A percentile compares a stretch with the other conserved stretches of the same genome.
Conservation (phyloP, 2,329 filamentous ascomycete genomes). For the Alternaria triticina region DNA sequence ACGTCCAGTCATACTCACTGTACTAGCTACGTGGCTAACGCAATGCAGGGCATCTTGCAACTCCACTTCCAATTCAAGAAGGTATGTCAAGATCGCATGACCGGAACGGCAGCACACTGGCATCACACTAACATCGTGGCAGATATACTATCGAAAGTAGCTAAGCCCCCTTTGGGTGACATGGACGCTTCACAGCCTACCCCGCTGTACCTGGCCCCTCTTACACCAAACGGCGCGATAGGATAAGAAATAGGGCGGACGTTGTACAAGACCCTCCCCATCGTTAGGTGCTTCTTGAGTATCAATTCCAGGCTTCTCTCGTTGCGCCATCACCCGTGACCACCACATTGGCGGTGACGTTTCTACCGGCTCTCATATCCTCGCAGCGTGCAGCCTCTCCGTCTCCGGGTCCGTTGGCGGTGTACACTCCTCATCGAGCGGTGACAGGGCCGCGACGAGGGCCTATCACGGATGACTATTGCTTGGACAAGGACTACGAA, state of each 20-base stretch:
- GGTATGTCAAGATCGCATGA: slow-evolving; percentile 58
- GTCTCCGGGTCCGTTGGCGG: slow-evolving; percentile 12
- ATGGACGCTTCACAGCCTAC: slow-evolving; percentile 1
- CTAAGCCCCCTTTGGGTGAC: background rate
- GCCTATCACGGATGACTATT: slow-evolving; percentile 18
- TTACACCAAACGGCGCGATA: background rate
- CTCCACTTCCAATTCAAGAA: slow-evolving; percentile 99
- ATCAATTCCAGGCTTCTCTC: background rate
- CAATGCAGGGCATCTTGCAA: slow-evolving; percentile 81
- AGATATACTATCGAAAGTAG: slow-evolving; percentile 59
- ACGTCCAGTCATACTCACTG: slow-evolving; percentile 45
- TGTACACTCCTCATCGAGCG: slow-evolving; percentile 20
- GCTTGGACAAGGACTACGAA: slow-evolving; percentile 18
- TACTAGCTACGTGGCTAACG: slow-evolving; percentile 33
- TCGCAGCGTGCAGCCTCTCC: background rate
- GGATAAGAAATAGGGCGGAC: background rate
- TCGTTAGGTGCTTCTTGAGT: slow-evolving; percentile 3
- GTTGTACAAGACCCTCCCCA: slow-evolving; percentile 2
- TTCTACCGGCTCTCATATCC: slow-evolving; percentile 1
- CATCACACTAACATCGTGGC: slow-evolving; percentile 27
- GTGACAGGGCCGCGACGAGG: slow-evolving; percentile 17
- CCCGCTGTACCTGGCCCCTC: background rate
- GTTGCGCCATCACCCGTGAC: slow-evolving; percentile 4
- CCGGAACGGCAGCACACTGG: slow-evolving; percentile 16
- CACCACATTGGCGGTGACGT: slow-evolving; percentile 17